Conservation (phyloP, 768 basidiomycete genomes). For the Macrolepiota albuminosa region DNA sequence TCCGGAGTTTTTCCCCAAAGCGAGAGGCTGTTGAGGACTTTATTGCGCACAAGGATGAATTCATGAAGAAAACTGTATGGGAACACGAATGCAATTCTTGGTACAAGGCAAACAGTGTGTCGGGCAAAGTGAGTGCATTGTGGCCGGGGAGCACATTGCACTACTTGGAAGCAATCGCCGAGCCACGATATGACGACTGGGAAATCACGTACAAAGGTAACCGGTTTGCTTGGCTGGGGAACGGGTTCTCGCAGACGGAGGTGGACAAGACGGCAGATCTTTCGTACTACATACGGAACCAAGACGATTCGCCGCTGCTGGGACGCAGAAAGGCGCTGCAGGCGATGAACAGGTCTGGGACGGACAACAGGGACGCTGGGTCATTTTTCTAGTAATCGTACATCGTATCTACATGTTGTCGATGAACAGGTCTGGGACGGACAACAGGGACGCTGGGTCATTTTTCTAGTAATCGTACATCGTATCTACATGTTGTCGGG, state of each 20-base stretch:
- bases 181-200: slow-evolving; percentile 33
- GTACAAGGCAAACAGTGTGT: slow-evolving; percentile 26
- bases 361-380: background rate
- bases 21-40: slow-evolving; percentile 30
- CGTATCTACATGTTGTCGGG: no score
- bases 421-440: slow-evolving; percentile 10
- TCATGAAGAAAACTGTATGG: slow-evolving; percentile 32
- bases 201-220: slow-evolving; percentile 28
- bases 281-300: slow-evolving; percentile 25
- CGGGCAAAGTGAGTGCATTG: slow-evolving; percentile 26
- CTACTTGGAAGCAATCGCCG: slow-evolving; percentile 27
- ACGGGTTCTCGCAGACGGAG: slow-evolving; percentile 30
- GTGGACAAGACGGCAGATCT: slow-evolving; percentile 25
- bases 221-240: slow-evolving; percentile 30
- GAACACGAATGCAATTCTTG: slow-evolving; percentile 26
- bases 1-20: slow-evolving; percentile 30
- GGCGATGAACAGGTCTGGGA: slow-evolving; percentile 9
- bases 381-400: background rate
- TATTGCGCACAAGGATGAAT: slow-evolving; percentile 24
- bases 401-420: background rate
- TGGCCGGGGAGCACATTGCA: slow-evolving; percentile 34
- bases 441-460: background rate
- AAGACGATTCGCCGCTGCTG: slow-evolving; percentile 10
- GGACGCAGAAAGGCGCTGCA: slow-evolving; percentile 11
- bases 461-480: background rate